Base-by-base conservation (phyloP, 768 basidiomycete species). In the Hemileccinum rubropunctum region DNA sequence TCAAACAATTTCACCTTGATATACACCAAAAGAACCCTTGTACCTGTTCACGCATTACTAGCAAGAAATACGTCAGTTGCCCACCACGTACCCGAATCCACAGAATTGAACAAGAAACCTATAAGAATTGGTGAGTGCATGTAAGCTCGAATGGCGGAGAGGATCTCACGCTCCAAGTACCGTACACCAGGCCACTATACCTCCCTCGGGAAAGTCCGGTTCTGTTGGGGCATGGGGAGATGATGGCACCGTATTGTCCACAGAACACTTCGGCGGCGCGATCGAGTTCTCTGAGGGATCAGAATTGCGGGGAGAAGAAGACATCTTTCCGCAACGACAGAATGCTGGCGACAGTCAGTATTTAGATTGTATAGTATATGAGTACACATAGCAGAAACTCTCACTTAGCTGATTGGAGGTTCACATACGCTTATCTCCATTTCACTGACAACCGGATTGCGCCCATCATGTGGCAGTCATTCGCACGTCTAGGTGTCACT, bases 61-160 rank as follows among this genome's bases (percentile, higher is more conserved):
- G 26, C 7, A 44, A 18, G 1, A 21, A 21, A 14, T 1, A 5
- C 1, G 20, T 13, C 10, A 13, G 6, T 37, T 37, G 1, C 8
- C 2, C 2, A 12, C 4, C 18, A 42, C 64, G 7, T 34, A 56
- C 64, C 64, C 65, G 30, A 37, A 66, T 46, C 60, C 56, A 43
- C 60, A 60, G 20, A 67, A 60, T 32, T 60, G 58, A 1, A 32
- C 53, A 35, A 66, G 51, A 34, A 67, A 67, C 8, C 64, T 66
- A 13, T n/a, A 6, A 28, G 10, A 26, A 46, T 20, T 18, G 4
- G 27, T 58, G 1, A 17, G 38, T 3, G 9, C 5, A 39, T 8
- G 15, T 14, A 3, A 5, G 40, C 4, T 14, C 11, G 18, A 36
- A 12, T 1, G 28, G 9, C 8, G 11, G 28, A 30, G 11, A 9